Conservation (phyloP, 257 asterid species). For the Solanum chaucha region DNA sequence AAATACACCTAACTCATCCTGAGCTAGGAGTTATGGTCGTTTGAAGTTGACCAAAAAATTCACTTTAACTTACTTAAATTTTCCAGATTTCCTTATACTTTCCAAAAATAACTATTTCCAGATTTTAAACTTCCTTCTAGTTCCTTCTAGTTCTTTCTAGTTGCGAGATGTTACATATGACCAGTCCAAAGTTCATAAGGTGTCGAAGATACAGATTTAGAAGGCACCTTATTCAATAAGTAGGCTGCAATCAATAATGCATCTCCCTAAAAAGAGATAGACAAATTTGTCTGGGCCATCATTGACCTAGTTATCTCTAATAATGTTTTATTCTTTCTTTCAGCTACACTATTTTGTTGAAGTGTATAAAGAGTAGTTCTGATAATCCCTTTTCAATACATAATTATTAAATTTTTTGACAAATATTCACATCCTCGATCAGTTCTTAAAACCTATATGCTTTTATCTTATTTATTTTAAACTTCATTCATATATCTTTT, state of each 20-base stretch:
- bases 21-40: too few relatives aligned
- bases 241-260: background rate
- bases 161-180: background rate
- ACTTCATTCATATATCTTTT: background rate
- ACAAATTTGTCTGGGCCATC: background rate
- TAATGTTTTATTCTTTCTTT: background rate
- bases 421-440: background rate
- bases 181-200: background rate
- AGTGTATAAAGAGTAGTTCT: background rate
- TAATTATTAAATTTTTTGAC: background rate
- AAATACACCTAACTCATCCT: too few relatives aligned
- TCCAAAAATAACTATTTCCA: too few relatives aligned
- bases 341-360: background rate
- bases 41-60: too few relatives aligned
- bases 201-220: background rate
- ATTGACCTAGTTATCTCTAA: background rate
- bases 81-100: too few relatives aligned
- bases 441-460: background rate
- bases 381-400: too few relatives aligned
- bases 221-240: background rate
- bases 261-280: background rate
- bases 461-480: too few relatives aligned
- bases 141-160: too few relatives aligned
- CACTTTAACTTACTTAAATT: too few relatives aligned
- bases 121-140: too few relatives aligned